Conservation (phyloP, 225 moss, liverwort and hornwort genomes). For the Anthoceros angustus region DNA sequence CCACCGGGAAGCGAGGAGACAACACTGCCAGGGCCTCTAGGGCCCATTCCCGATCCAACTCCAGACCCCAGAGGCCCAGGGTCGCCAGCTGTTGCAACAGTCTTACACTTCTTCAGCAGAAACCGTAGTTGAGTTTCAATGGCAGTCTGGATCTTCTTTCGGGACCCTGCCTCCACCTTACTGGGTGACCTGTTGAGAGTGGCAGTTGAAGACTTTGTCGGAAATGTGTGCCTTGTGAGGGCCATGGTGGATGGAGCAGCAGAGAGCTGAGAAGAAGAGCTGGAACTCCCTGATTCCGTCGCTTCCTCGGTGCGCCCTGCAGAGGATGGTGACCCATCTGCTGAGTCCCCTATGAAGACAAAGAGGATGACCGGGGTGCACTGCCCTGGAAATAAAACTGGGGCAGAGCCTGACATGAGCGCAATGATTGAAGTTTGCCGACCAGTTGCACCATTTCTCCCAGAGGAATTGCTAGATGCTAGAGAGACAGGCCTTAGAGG, state of each 20-base stretch:
- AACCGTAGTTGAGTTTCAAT: conserved; percentile 70
- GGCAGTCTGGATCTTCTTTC: conserved; percentile 67
- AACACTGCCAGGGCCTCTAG: conserved; percentile 50
- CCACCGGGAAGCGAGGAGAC: conserved; percentile 53
- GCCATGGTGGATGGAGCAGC: conserved; percentile 24
- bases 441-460: conserved; percentile 37
- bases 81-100: conserved; percentile 67
- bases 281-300: conserved; percentile 21
- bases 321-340: conserved; percentile 20
- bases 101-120: conserved; percentile 83
- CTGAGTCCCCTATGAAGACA: conserved; percentile 62
- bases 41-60: conserved; percentile 41
- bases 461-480: conserved; percentile 32
- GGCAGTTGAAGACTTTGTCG: conserved; percentile 26
- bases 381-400: conserved; percentile 87
- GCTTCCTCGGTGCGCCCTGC: conserved; percentile 17
- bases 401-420: conserved; percentile 66
- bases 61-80: conserved; percentile 53
- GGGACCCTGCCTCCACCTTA: conserved; percentile 55
- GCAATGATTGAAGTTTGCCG: conserved; percentile 61
- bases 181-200: conserved; percentile 33
- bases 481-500: conserved; percentile 33
- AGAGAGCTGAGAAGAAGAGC: conserved; percentile 23
- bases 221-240: conserved; percentile 13
- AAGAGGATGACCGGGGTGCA: conserved; percentile 91